A percentile compares a stretch with the other conserved stretches of the same genome.
Evolutionary conservation across 331 rosid genomes (phyloP).

Genomic region (Phaseolus coccineus): DNA sequence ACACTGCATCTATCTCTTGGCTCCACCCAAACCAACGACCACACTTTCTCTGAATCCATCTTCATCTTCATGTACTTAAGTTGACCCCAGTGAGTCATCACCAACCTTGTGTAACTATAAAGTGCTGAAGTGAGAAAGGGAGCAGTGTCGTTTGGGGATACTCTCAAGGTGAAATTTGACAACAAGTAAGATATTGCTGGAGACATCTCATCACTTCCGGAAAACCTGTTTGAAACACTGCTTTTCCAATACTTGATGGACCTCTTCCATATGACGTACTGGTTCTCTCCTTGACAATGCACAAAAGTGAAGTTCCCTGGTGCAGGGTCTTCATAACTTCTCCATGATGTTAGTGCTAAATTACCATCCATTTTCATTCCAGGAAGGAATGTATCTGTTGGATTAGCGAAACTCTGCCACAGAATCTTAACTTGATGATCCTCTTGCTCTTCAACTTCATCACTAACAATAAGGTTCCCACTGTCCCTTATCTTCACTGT

Average conservation of each 20-base stretch:
- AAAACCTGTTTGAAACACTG: slow-evolving; percentile 59
- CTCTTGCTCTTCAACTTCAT: slow-evolving; percentile 43
- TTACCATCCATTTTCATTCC: slow-evolving; percentile 70
- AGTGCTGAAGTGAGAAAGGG: slow-evolving; percentile 69
- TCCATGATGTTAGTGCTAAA: slow-evolving; percentile 69
- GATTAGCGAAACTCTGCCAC: slow-evolving; percentile 77
- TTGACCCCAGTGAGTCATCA: slow-evolving; percentile 72
- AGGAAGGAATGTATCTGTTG: slow-evolving; percentile 80
- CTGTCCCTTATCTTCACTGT: slow-evolving; percentile 61
- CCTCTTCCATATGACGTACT: slow-evolving; percentile 71
- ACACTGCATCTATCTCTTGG: slow-evolving; percentile 80
- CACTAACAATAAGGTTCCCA: slow-evolving; percentile 64
- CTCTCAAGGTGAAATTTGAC: slow-evolving; percentile 63
- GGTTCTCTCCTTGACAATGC: slow-evolving; percentile 64
- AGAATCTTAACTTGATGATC: slow-evolving; percentile 44
- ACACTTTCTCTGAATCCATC: slow-evolving; percentile 59
- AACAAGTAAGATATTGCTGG: slow-evolving; percentile 63
- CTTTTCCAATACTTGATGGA: slow-evolving; percentile 79
- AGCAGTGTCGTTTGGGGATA: slow-evolving; percentile 60
- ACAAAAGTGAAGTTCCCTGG: slow-evolving; percentile 76
- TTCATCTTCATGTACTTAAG: slow-evolving; percentile 60
- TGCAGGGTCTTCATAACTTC: slow-evolving; percentile 59
- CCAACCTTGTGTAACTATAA: slow-evolving; percentile 60
- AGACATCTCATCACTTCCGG: slow-evolving; percentile 64
- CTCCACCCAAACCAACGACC: slow-evolving; percentile 73